phyloP scores from a whole-genome alignment of 805 yeast genomes.

The Candida morakotiae region DNA sequence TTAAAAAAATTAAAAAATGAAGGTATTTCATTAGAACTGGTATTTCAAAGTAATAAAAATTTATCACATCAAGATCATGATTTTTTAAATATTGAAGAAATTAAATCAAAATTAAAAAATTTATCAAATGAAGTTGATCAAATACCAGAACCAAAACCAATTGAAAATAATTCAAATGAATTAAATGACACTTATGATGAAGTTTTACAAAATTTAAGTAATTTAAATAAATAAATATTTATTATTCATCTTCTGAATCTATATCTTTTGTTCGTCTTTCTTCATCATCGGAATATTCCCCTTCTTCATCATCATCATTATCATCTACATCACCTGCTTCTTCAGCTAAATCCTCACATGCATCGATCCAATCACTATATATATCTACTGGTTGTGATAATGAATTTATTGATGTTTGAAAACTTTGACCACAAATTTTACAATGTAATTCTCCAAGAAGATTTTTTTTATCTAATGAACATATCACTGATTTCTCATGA shows the following conservation, averaged over 20 bases:
- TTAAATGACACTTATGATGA: conserved; percentile 20
- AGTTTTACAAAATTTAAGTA: conserved; percentile 15
- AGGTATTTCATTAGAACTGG: conserved; percentile 27
- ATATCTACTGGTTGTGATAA: conserved; percentile 89
- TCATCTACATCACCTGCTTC: conserved; percentile 25
- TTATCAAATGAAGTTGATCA: conserved; percentile 5
- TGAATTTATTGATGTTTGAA: conserved; percentile 83
- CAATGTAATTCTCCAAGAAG: conserved; percentile 82
- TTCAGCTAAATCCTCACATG: conserved; percentile 84
- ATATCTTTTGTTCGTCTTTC: neutral
- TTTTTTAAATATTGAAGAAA: conserved; percentile 13
- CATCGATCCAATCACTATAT: conserved; percentile 97
- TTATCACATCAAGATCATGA: conserved; percentile 7
- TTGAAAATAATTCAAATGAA: neutral
- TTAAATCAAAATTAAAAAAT: conserved; percentile 14
- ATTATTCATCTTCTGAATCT: conserved; percentile 15
- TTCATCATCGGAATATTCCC: conserved; percentile 32
- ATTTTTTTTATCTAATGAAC: conserved; percentile 81
- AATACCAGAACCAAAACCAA: neutral
- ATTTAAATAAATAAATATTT: conserved; percentile 4
- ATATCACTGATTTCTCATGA: conserved; percentile 87
- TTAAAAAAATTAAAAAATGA: conserved; percentile 26
- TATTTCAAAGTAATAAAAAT: conserved; percentile 11
- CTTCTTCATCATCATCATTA: conserved; percentile 17
- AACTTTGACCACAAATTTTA: conserved; percentile 90